Base-by-base conservation (phyloP, 345 rosid genomes). In the Citrus reticulata region DNA sequence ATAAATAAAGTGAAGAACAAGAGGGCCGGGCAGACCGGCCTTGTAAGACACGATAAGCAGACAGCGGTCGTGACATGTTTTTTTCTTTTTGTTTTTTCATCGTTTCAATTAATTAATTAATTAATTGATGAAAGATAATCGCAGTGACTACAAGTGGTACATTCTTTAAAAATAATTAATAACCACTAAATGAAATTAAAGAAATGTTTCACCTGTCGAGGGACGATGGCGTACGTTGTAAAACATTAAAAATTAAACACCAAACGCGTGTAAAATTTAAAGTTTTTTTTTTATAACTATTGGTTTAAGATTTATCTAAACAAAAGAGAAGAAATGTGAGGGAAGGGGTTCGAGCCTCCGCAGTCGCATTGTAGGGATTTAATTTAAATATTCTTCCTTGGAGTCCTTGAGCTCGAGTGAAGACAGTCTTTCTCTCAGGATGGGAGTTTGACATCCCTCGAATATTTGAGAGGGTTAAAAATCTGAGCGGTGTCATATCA, bases 21-120 rank as follows among this genome's bases (percentile, higher is more conserved):
- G 20, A 2, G 9, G 8, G 20, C 54, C 20, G 55, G 55, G 37
- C 69, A 37, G 17, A 30, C 81, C 84, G 79, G 68, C 80, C 83
- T 82, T 84, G 84, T 72, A 81, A 79, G 81, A 75, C 75, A 83
- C 77, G 79, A 77, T 66, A 78, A 68, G 83, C n/a, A 76, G 75
- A 75, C 62, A 64, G 46, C 30, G 22, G 54, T 58, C 55, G 39
- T 61, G 65, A 40, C 29, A 59, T 40, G 66, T 61, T 74, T 42
- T 40, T 32, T 67, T 66, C 22, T 29, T 27, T 25, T 74, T 57
- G 20, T 4, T 70, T 59, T 30, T 1, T 17, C 25, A 42, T 70
- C 39, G 34, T 32, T 40, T 40, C 0, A 39, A 39, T 39, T 39
- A 39, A 35, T 14, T 30, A 30, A 2, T 30, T 30, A 30, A 30